phyloP scores from a whole-genome alignment of 192 early-diverging fungal genomes.

The Entomortierella parvispora region DNA sequence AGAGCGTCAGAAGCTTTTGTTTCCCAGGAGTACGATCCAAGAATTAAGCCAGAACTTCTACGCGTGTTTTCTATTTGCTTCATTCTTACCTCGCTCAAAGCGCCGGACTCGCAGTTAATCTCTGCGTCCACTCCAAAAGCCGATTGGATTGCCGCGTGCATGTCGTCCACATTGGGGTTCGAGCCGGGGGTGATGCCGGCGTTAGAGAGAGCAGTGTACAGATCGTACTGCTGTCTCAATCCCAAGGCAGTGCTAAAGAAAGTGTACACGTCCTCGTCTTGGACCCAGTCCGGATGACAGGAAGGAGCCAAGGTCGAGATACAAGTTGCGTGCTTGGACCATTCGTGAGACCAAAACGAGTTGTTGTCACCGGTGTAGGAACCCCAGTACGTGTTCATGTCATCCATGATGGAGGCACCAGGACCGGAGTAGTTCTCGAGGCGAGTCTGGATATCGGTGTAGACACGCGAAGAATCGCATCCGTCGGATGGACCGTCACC shows the following conservation, averaged over 20 bases:
- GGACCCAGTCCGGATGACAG: slow-evolving; percentile 60
- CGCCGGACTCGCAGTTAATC: slow-evolving; percentile 55
- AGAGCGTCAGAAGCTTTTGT: no score
- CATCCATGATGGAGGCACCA: slow-evolving; percentile 38
- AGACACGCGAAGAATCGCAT: slow-evolving; percentile 70
- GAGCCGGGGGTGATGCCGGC: slow-evolving; percentile 60
- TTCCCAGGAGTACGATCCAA: no score
- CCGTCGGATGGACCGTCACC: slow-evolving; percentile 55
- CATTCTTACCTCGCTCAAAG: slow-evolving; percentile 49
- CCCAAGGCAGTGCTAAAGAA: slow-evolving; percentile 66
- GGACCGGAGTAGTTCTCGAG: slow-evolving; percentile 51
- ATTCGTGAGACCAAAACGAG: slow-evolving; percentile 86
- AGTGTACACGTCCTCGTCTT: slow-evolving; percentile 64
- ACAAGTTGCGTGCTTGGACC: slow-evolving; percentile 86
- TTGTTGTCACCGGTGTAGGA: slow-evolving; percentile 81
- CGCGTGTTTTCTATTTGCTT: no score
- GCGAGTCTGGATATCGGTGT: slow-evolving; percentile 65
- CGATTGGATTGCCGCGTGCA: slow-evolving; percentile 49
- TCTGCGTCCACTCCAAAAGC: slow-evolving; percentile 51
- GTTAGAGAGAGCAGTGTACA: slow-evolving; percentile 57
- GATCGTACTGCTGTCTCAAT: slow-evolving; percentile 68
- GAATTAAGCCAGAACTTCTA: no score
- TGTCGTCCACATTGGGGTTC: slow-evolving; percentile 45
- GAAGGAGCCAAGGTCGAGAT: slow-evolving; percentile 69
- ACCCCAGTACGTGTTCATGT: slow-evolving; percentile 78